phyloP scores from a whole-genome alignment of 768 basidiomycete genomes.

The Macrolepiota dolichaula region DNA sequence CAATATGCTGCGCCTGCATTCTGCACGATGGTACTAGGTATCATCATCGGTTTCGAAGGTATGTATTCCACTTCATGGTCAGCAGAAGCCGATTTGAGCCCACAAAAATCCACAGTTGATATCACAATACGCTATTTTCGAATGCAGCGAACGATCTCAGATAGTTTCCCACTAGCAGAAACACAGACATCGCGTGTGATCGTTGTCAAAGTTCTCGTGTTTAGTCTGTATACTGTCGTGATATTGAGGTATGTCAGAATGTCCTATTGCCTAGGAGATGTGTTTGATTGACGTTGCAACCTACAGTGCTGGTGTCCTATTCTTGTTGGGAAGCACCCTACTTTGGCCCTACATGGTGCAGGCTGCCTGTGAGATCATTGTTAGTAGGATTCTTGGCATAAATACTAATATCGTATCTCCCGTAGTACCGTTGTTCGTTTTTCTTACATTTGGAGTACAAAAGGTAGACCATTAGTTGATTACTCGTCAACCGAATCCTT shows the following conservation, averaged over 20 bases:
- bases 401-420: constrained; percentile 9
- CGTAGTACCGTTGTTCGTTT: constrained; percentile 48
- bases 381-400: neutral
- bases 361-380: constrained; percentile 39
- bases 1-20: constrained; percentile 39
- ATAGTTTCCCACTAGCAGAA: constrained; percentile 38
- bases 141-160: constrained; percentile 32
- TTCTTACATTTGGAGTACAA: constrained; percentile 47
- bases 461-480: constrained; percentile 28
- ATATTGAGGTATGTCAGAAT: constrained; percentile 35
- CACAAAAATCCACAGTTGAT: constrained; percentile 28
- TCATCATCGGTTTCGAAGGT: constrained; percentile 48
- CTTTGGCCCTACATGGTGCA: constrained; percentile 45
- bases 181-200: constrained; percentile 32
- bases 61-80: neutral
- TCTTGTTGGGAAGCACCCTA: constrained; percentile 24
- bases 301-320: constrained; percentile 34
- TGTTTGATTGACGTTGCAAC: neutral
- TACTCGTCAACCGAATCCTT: neutral
- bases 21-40: constrained; percentile 34
- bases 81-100: neutral
- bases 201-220: constrained; percentile 36
- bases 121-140: constrained; percentile 40
- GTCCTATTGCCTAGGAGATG: neutral
- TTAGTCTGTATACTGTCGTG: constrained; percentile 42